These are phyloP conservation scores for Trapa incisa DNA, from an alignment of 345 rosid species.

Conservation along the genomic window DNA sequence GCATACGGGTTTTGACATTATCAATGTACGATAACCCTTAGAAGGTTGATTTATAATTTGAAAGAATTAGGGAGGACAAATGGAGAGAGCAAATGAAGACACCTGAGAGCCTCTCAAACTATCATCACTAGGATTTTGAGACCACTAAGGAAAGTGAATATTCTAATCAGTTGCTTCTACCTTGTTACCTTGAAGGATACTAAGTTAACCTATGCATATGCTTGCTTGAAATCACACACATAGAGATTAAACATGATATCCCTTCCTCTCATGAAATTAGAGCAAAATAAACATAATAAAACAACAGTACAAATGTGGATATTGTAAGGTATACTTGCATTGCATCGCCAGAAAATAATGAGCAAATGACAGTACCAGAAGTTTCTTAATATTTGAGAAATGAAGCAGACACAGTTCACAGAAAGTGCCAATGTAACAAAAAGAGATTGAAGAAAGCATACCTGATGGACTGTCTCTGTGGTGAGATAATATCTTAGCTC, in stretches of 20 bases:
- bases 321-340: not conserved
- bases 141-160: not conserved
- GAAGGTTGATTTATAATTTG: not conserved
- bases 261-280: not conserved
- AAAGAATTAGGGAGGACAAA: not conserved
- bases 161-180: not conserved
- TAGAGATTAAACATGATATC: not conserved
- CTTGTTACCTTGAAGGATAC: not conserved
- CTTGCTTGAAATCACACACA: not conserved
- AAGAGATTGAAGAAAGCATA: constrained; percentile 13
- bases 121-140: not conserved
- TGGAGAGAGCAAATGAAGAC: not conserved
- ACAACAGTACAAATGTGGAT: no score
- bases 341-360: not conserved
- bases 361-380: not conserved
- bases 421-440: not conserved
- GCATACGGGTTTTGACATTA: not conserved
- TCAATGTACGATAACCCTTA: not conserved
- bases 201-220: not conserved
- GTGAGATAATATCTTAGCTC: constrained; percentile 79
- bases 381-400: not conserved
- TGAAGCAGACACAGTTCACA: not conserved
- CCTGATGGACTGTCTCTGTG: constrained; percentile 85
- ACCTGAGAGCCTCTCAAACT: not conserved
- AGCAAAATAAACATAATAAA: not conserved